Conservation (phyloP, 225 moss, liverwort and hornwort species). For the Ulota crispa region DNA sequence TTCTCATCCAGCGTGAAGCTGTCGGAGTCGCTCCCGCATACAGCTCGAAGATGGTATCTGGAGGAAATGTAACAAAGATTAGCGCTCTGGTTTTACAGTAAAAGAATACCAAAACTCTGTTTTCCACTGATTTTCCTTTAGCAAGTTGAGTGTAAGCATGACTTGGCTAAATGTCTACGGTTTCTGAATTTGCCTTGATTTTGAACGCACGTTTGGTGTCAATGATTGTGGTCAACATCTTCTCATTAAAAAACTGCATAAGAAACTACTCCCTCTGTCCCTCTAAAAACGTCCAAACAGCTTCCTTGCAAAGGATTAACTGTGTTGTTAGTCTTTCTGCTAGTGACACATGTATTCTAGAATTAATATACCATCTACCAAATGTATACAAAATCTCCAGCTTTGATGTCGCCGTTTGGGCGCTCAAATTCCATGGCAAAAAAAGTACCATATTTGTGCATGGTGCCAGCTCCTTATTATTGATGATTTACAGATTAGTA, state of each 20-base stretch:
- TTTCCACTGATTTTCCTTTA: not conserved
- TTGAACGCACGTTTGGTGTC: not conserved
- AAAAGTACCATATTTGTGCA: no score
- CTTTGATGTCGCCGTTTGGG: no score
- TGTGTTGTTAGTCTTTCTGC: no score
- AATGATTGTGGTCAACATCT: not conserved
- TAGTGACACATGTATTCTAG: no score
- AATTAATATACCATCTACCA: no score
- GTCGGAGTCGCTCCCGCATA: constrained; percentile 87
- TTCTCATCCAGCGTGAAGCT: constrained; percentile 91
- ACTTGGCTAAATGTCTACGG: not conserved
- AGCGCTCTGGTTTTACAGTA: not conserved
- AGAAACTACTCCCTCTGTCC: not conserved
- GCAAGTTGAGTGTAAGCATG: not conserved
- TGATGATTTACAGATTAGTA: no score
- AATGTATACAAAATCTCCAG: no score
- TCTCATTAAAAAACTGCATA: not conserved
- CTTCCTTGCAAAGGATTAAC: no score
- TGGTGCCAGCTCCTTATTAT: no score
- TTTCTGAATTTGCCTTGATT: not conserved
- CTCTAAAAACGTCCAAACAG: no score
- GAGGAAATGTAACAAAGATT: not conserved
- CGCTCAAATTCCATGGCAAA: no score
- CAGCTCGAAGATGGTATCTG: constrained; percentile 81
- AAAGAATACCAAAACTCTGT: not conserved